Percentiles rank a stretch among this genome's conserved stretches.
Conservation (phyloP, 306 rosid genomes). For the Carpinus viminea region DNA sequence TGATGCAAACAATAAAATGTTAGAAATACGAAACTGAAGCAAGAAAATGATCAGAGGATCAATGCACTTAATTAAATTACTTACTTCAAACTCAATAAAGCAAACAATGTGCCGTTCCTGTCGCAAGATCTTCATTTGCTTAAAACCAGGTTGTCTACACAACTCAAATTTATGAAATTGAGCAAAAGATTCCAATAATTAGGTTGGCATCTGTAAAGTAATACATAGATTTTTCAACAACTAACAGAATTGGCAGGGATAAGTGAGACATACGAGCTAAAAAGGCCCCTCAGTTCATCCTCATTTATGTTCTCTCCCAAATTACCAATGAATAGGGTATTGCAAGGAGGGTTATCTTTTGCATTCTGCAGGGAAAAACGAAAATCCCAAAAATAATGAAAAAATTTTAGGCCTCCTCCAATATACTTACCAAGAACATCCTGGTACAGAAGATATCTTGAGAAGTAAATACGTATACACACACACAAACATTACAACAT, state of each 20-base stretch:
- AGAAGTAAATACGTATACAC: not conserved
- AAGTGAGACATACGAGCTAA: constrained; percentile 69
- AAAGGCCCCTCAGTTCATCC: constrained; percentile 94
- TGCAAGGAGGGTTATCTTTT: constrained; percentile 99
- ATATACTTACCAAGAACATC: constrained; percentile 18
- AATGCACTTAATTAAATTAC: constrained; percentile 30
- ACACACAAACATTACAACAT: not conserved
- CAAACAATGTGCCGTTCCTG: constrained; percentile 99
- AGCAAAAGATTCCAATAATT: constrained; percentile 12
- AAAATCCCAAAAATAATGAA: not conserved
- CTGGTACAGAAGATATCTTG: not conserved
- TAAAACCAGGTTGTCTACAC: constrained; percentile 94
- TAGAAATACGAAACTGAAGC: constrained; percentile 1
- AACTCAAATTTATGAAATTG: constrained; percentile 27
- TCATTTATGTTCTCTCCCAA: constrained; percentile 94
- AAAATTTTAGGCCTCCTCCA: not conserved
- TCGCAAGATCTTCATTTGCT: constrained; percentile 97
- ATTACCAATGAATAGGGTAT: constrained; percentile 96
- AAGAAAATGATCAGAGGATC: constrained; percentile 12
- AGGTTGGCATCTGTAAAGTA: constrained; percentile 13
- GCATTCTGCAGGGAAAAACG: constrained; percentile 64
- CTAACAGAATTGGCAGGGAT: constrained; percentile 22
- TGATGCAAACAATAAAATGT: constrained; percentile 9
- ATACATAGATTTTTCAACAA: constrained; percentile 10
- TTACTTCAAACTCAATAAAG: constrained; percentile 98